Base-by-base conservation (phyloP, 163 green algal species). In the Scenedesmus sp. region DNA sequence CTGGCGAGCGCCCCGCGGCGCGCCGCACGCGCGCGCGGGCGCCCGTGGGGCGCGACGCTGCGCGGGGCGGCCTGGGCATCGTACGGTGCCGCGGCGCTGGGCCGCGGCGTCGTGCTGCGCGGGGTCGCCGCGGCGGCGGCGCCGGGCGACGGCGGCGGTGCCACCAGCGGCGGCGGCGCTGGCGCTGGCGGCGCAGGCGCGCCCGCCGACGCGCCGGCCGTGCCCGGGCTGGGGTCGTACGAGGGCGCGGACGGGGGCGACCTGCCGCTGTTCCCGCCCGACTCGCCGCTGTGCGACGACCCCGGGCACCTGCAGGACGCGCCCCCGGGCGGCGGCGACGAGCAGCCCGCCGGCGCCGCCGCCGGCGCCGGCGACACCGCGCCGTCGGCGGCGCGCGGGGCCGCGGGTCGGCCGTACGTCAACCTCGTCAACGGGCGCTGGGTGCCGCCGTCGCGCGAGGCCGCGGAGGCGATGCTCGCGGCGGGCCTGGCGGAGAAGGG, bases 371-470 rank as follows among this genome's bases (percentile, higher is more conserved):
- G 58, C 58, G 42, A 66, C 18, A 66, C 28, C 29, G 29, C 26
- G n/a, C 17, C 14, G 33, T 14, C 34, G 42, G 20, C 34, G 44
- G 17, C n/a, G 24, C 4, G 33, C 26, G 20, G 29, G 60, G 44
- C 42, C 15, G 4, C 31, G 44, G 4, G 5, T 3, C 48, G 66
- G 7, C 66, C 66, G 22, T 63, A 34, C 17, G 51, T 75, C 50
- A 65, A 76, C 51, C 64, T 76, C 53, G 48, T 76, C 9, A 65
- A 65, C n/a, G 67, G 67, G 11, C 54, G 67, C 48, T 76, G 51
- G 51, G 44, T 15, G 39, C 7, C 39, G 39, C 39, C 39, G 10
- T 47, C 39, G 39, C 39, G 39, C 39, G 39, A 47, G 39, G 39
- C 6, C 7, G 39, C 39, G 6, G 39, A 47, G 7, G 7, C 7